Evolutionary conservation across 2,329 filamentous ascomycete genomes (phyloP), one percentile per base, ranked within the genome.

Genomic region (Pyricularia grisea): DNA sequence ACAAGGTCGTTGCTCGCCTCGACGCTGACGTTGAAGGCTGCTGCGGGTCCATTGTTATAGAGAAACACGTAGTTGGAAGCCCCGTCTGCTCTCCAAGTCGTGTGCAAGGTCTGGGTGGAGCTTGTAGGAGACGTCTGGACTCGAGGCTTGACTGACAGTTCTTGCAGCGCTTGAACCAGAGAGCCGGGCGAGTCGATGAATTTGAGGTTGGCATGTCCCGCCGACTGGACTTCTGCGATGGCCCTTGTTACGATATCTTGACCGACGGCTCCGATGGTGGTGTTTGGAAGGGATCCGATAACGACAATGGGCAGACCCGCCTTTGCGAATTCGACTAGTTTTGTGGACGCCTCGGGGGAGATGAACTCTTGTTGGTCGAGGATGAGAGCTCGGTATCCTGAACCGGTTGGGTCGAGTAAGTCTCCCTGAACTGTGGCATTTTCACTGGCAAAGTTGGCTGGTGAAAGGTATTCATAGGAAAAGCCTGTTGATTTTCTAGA

Each of bases 381-480:
- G 0, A 84, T 72, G 6, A 85, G 68, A 0, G 81, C 81, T 67
- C 80, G 80, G 75, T 79, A 84, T 0, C 75, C 76, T 55, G 79
- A 82, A 0, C 74, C 71, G 4, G 77, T 70, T 0, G 80, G 78
- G 0, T 79, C 82, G 2, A 85, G 75, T 3, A 76, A 69, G 0
- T 74, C 74, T 33, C 79, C 70, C 3, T 69, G 42, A 0, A 84
- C 81, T 2, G 71, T 70, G 0, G 81, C 81, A 11, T 77, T 70
- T 0, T 78, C 75, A 0, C 81, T 77, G 0, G 68, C 74, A 31
- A 85, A 78, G 68, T 83, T 84, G 20, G 80, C 79, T 0, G 82
- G 79, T 2, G 76, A 77, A 0, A 84, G 74, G 69, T 84, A 84
- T 14, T 80, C 78, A 70, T 82, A 83, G 0, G 79, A 76, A 70